These are phyloP conservation scores for Ichthyophthirius multifiliis DNA, from an alignment of 169 alveolate genomes.

Conservation along the genomic window DNA sequence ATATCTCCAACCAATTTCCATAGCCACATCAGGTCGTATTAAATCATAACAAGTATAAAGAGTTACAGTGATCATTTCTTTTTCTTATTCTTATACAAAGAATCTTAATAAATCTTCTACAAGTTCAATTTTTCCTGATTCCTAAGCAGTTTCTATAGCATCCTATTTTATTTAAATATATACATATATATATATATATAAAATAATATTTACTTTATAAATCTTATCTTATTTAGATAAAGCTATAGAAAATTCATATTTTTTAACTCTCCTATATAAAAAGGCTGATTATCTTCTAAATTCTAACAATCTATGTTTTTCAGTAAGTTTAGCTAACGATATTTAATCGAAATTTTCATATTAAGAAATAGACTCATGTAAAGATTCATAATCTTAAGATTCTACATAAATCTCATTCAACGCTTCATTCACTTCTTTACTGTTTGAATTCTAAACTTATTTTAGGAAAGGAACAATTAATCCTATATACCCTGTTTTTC, in stretches of 20 bases:
- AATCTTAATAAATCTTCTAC: conserved; percentile 90
- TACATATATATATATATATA: neutral
- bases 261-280: conserved; percentile 90
- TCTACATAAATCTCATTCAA: conserved; percentile 96
- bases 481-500: conserved; percentile 77
- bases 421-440: conserved; percentile 96
- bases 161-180: conserved; percentile 46
- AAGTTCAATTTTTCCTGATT: conserved; percentile 83
- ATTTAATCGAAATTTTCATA: conserved; percentile 96
- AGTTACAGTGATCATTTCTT: conserved; percentile 96
- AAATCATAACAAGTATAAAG: conserved; percentile 96
- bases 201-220: conserved; percentile 31
- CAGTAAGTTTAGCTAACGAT: conserved; percentile 89
- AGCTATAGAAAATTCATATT: conserved; percentile 89
- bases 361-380: conserved; percentile 92
- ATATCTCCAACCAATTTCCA: conserved; percentile 98
- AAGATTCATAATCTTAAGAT: conserved; percentile 94
- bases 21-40: conserved; percentile 95
- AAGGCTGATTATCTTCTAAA: conserved; percentile 97
- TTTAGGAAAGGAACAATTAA: conserved; percentile 76
- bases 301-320: conserved; percentile 95
- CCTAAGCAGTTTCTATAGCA: conserved; percentile 88
- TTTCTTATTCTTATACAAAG: conserved; percentile 88
- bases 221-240: conserved; percentile 88
- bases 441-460: conserved; percentile 78